These are phyloP conservation scores for Talaromyces proteolyticus DNA, from an alignment of 495 filamentous ascomycete species.

Conservation along the genomic window DNA sequence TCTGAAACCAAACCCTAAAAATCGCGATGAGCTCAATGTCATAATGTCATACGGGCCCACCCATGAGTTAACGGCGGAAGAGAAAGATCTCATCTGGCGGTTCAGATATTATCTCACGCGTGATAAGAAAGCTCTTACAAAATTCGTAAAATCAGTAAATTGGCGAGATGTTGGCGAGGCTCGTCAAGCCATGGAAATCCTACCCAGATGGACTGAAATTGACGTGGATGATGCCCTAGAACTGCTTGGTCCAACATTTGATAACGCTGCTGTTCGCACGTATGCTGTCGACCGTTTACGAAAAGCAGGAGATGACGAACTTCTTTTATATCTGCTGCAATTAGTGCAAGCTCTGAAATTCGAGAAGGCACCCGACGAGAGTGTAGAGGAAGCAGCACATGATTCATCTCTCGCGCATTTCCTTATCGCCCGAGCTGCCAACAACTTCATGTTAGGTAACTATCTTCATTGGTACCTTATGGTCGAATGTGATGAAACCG, in stretches of 20 bases:
- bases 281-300: slow-evolving; percentile 90
- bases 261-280: slow-evolving; percentile 78
- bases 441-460: slow-evolving; percentile 86
- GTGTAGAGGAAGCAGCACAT: slow-evolving; percentile 56
- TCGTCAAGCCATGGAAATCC: slow-evolving; percentile 80
- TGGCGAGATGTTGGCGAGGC: slow-evolving; percentile 87
- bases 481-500: slow-evolving; percentile 88
- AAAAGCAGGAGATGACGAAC: slow-evolving; percentile 89
- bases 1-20: slow-evolving; percentile 92
- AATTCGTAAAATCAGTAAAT: slow-evolving; percentile 94
- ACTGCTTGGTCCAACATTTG: slow-evolving; percentile 85
- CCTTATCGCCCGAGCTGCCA: slow-evolving; percentile 75
- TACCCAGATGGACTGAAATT: slow-evolving; percentile 94
- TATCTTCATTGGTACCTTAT: slow-evolving; percentile 98
- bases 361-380: slow-evolving; percentile 61
- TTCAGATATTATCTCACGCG: slow-evolving; percentile 90
- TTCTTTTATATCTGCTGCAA: slow-evolving; percentile 88
- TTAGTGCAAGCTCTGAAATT: slow-evolving; percentile 96
- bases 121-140: slow-evolving; percentile 91
- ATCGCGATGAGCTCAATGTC: slow-evolving; percentile 83
- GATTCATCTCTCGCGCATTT: slow-evolving; percentile 90
- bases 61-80: slow-evolving; percentile 76
- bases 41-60: slow-evolving; percentile 93
- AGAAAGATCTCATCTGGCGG: slow-evolving; percentile 95
- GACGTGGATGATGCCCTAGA: slow-evolving; percentile 97